phyloP scores from a whole-genome alignment of 441 rosid species.

The Viola pubescens region DNA sequence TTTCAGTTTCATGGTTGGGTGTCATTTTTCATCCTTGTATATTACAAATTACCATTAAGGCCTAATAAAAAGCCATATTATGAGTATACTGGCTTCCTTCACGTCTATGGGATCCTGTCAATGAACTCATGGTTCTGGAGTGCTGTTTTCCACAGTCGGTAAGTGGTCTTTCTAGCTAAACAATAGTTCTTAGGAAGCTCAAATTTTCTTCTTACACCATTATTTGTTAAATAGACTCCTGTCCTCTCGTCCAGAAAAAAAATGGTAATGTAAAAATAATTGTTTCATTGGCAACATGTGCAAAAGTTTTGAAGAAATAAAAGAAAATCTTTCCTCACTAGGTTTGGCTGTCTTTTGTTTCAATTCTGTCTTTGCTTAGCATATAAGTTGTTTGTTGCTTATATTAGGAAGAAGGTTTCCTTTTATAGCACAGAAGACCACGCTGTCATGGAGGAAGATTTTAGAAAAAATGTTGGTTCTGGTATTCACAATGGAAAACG shows the following conservation, averaged over 20 bases:
- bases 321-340: neutral
- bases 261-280: no score
- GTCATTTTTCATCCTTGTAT: slow-evolving; percentile 72
- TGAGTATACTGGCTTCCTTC: slow-evolving; percentile 76
- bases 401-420: no score
- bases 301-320: neutral
- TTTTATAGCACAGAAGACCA: neutral
- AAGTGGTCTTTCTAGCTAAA: slow-evolving; percentile 15
- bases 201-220: neutral
- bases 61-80: slow-evolving; percentile 56
- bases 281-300: no score
- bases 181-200: slow-evolving; percentile 2
- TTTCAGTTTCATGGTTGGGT: slow-evolving; percentile 93
- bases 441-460: neutral
- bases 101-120: slow-evolving; percentile 56
- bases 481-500: neutral
- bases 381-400: no score
- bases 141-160: slow-evolving; percentile 78
- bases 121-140: slow-evolving; percentile 95
- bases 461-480: neutral
- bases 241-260: no score
- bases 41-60: slow-evolving; percentile 60
- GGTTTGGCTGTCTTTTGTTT: slow-evolving; percentile 1
- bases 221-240: neutral
- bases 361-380: neutral